Conservation (phyloP, 176 grass and related monocot species). For the Eragrostis nindensis region DNA sequence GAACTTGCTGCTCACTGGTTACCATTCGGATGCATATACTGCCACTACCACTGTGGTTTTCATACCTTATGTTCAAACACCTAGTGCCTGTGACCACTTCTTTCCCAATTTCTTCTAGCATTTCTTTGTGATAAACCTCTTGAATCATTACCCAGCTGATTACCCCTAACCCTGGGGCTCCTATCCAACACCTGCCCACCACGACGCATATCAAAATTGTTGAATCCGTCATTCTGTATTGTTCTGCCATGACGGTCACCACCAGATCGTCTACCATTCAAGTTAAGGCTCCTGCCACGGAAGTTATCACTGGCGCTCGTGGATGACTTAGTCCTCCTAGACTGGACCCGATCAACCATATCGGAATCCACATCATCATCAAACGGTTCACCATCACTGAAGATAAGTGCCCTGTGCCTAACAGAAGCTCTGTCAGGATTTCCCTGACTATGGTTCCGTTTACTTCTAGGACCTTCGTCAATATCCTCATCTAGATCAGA, state of each 20-base stretch:
- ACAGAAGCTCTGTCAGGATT: constrained; percentile 23
- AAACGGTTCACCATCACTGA: constrained; percentile 51
- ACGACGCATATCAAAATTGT: constrained; percentile 22
- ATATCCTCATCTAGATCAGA: constrained; percentile 72
- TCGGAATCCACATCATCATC: constrained; percentile 50
- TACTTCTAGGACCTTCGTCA: constrained; percentile 40
- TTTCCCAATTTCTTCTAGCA: constrained; percentile 39
- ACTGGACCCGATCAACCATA: constrained; percentile 40
- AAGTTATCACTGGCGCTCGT: constrained; percentile 26
- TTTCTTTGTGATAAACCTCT: constrained; percentile 49
- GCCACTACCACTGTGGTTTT: background rate
- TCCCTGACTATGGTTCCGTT: constrained; percentile 21
- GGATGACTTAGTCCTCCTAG: constrained; percentile 39
- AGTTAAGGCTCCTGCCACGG: constrained; percentile 20
- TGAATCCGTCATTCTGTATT: constrained; percentile 35
- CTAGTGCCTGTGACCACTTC: constrained; percentile 32
- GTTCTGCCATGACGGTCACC: constrained; percentile 31
- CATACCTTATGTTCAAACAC: constrained; percentile 41
- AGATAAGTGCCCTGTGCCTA: constrained; percentile 40
- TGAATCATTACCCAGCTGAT: constrained; percentile 46
- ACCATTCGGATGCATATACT: background rate
- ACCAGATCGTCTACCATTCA: constrained; percentile 29
- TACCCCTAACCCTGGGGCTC: constrained; percentile 30
- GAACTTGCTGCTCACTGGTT: constrained; percentile 1
- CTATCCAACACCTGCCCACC: constrained; percentile 1